Evolutionary conservation across 371 early-diverging fungal genomes (phyloP), one percentile per base, ranked within the genome.

Genomic region (Apophysomyces variabilis): DNA sequence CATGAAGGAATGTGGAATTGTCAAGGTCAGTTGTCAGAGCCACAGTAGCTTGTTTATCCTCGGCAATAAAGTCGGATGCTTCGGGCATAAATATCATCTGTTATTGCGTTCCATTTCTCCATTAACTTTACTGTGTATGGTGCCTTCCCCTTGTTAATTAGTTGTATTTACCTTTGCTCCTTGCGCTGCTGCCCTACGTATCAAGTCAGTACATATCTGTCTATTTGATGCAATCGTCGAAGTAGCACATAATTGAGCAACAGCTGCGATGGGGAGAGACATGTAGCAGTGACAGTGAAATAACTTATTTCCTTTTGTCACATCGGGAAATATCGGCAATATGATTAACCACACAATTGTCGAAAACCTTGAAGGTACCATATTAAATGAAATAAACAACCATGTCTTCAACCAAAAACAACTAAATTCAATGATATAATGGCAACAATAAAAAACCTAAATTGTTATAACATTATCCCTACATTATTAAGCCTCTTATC

Each of bases 51-150:
- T 79, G 77, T 14, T 71, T 73, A 43, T 73, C 74, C 26, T 71
- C 76, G 11, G 90, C 85, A 47, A 95, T 89, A 66, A 92, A 95
- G 73, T 95, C 95, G 36, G 89, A 88, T 6, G 92, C 88, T 67
- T 95, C 95, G 0, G 95, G 95, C 9, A 95, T 76, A 75, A 94
- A 95, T 21, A 94, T 68, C 82, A 91, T 87, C 90, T 90, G 64
- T 43, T 16, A 26, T 26, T 26, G 32, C 16, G n/a, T 43, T 47
- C 9, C 16, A 36, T n/a, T 35, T 39, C 26, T 6, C 58, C 14
- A 65, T 18, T 41, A 18, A 11, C 60, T 18, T 21, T 5, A 9
- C 57, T 12, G 60, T 35, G 6, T 26, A 4, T 18, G 44, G n/a
- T 59, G 38, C 16, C 38, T 57, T 66, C 32, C 32, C 32, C 32